Percentiles rank a stretch among this genome's conserved stretches.
Evolutionary conservation across 169 alveolate genomes (phyloP).

Genomic region (Toxoplasma gondii): DNA sequence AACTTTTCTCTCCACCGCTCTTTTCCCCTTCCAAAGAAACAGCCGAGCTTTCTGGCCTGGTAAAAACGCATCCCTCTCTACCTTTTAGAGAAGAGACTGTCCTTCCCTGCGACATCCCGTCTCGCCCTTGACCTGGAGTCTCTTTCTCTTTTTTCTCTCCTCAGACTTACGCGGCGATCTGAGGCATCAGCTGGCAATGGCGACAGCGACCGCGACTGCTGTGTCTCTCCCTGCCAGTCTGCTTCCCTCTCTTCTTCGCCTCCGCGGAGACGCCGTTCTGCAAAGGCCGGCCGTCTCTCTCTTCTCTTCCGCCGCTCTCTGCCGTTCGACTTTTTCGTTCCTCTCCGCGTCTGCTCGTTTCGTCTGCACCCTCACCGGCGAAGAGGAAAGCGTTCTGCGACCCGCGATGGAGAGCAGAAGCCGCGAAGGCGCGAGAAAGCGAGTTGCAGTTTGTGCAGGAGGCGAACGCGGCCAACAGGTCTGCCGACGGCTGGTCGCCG

Average conservation of each 20-base stretch:
- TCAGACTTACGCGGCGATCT: slow-evolving; percentile 13
- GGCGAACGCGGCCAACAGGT: slow-evolving; percentile 54
- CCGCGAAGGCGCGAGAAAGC: slow-evolving; percentile 5
- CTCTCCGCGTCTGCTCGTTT: neutral
- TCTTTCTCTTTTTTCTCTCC: too few relatives aligned
- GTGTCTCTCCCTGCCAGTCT: neutral
- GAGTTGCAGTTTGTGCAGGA: slow-evolving; percentile 60
- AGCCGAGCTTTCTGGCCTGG: too few relatives aligned
- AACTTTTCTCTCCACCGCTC: too few relatives aligned
- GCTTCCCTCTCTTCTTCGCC: slow-evolving; percentile 37
- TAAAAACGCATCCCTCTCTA: too few relatives aligned
- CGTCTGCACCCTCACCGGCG: neutral
- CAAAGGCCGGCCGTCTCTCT: neutral
- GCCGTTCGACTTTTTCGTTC: neutral
- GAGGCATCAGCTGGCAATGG: slow-evolving; percentile 16
- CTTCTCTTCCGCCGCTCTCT: neutral
- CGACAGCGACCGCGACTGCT: neutral
- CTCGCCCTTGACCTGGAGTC: too few relatives aligned
- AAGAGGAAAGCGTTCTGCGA: neutral
- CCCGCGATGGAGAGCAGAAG: neutral
- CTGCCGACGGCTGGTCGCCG: slow-evolving; percentile 41
- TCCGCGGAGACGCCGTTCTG: neutral
- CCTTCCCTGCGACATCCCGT: too few relatives aligned
- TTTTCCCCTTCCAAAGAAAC: too few relatives aligned
- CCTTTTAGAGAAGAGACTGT: too few relatives aligned